These are phyloP conservation scores for Thielaviopsis punctulata DNA, from an alignment of 2,329 filamentous ascomycete genomes.

Conservation along the genomic window DNA sequence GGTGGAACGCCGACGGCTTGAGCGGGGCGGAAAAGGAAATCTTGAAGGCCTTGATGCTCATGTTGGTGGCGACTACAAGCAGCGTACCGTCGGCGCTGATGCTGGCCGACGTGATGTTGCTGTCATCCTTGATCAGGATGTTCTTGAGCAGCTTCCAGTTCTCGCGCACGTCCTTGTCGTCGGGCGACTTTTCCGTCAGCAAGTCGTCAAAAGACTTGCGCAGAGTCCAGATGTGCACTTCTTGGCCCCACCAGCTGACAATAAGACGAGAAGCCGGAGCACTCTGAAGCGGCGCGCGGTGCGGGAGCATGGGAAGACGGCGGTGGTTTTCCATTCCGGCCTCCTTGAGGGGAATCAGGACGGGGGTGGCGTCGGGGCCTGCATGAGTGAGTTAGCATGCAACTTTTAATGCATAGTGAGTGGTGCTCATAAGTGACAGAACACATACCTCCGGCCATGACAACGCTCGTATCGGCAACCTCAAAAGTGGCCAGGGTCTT, in stretches of 20 bases:
- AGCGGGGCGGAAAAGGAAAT: constrained; percentile 21
- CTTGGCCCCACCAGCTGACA: constrained; percentile 82
- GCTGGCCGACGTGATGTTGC: constrained; percentile 60
- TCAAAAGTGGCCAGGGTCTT: constrained; percentile 90
- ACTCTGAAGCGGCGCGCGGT: constrained; percentile 55
- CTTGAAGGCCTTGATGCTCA: constrained; percentile 61
- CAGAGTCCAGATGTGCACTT: constrained; percentile 65
- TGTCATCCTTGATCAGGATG: constrained; percentile 54
- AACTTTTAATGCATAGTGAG: too few species aligned
- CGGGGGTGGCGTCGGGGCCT: constrained; percentile 74
- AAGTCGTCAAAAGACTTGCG: constrained; percentile 29
- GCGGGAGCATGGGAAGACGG: constrained; percentile 67
- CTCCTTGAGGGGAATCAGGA: constrained; percentile 59
- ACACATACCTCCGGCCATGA: constrained; percentile 71
- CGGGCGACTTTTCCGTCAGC: constrained; percentile 24
- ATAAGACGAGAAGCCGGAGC: constrained; percentile 58
- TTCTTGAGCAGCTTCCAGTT: constrained; percentile 52
- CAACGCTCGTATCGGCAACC: constrained; percentile 61
- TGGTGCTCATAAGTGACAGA: too few species aligned
- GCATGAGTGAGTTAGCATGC: constrained; percentile 19
- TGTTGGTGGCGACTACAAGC: constrained; percentile 58
- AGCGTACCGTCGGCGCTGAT: constrained; percentile 57
- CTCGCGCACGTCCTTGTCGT: constrained; percentile 27
- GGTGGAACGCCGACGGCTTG: constrained; percentile 41
- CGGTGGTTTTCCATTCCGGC: constrained; percentile 70